These are phyloP conservation scores for Agrostemma githago DNA, from an alignment of 148 eudicot genomes.

Conservation along the genomic window DNA sequence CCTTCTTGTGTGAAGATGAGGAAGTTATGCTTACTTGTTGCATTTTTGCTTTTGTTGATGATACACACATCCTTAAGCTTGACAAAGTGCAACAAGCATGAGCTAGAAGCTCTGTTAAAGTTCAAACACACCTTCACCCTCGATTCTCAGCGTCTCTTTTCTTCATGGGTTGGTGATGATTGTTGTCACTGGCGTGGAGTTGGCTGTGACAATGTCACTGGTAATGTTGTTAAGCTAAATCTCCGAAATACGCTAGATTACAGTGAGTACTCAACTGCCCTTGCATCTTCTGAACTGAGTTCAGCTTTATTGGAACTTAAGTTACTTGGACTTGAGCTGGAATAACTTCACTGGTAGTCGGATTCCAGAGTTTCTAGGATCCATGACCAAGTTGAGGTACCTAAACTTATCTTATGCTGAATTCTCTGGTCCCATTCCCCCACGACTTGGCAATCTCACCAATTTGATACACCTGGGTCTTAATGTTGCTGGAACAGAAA, in stretches of 20 bases:
- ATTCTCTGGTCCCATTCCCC: background rate
- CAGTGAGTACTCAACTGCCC: no score
- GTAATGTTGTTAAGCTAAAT: no score
- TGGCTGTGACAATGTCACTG: no score
- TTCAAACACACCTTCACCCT: background rate
- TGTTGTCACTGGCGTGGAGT: conserved; percentile 15
- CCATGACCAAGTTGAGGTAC: background rate
- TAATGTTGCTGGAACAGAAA: background rate
- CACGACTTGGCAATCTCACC: background rate
- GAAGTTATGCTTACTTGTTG: background rate
- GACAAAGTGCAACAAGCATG: background rate
- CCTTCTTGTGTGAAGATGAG: background rate
- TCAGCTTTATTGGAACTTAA: background rate
- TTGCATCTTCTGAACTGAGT: no score
- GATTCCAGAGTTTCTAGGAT: background rate
- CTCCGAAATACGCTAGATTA: no score
- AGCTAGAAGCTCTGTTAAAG: conserved; percentile 15
- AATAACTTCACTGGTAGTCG: background rate
- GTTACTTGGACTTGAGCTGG: background rate
- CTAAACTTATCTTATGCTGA: background rate
- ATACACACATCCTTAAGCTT: background rate
- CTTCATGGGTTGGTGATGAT: conserved; percentile 17
- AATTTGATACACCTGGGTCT: background rate
- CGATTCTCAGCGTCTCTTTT: background rate
- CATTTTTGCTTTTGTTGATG: background rate